Base-by-base conservation (phyloP, 1,139 yeast genomes). In the Taphrina populina region DNA sequence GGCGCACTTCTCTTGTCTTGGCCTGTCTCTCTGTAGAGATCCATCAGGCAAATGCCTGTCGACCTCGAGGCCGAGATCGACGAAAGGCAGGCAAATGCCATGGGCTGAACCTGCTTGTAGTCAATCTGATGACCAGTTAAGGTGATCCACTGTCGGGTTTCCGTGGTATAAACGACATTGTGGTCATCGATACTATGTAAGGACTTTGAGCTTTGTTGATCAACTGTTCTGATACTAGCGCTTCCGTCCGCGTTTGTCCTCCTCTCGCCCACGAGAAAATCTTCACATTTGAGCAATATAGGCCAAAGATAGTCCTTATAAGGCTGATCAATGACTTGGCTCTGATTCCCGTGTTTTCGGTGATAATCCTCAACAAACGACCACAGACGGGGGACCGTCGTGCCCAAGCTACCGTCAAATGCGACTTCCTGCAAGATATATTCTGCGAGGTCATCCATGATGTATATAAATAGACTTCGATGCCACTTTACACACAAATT, bases 1-100 rank as follows among this genome's bases (percentile, higher is more conserved):
- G 54, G 54, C n/a, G 44, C 54, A 33, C 54, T 49, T n/a, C 54
- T 40, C 39, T 37, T 37, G 33, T 49, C 54, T 33, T 49, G 54
- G 6, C 46, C 46, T 6, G 54, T 30, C 32, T 26, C 11, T 20
- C 19, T 37, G 30, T 23, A 37, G 32, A 49, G 29, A 8, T 37
- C 54, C 17, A 24, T 10, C 46, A 29, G 27, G 7, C 33, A 15
- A n/a, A 49, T 24, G 32, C 54, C 54, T 23, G 21, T 23, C 40
- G 26, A 39, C 15, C 43, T 23, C 7, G 21, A 21, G 23, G 40
- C 20, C 1, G 54, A 49, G 8, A 49, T 32, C 15, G 44, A 37
- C 8, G 54, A 49, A 10, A 49, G 26, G 19, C 44, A 32, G 11
- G 34, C 37, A 19, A 39, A 49, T n/a, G 15, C 39, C 39, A 33